Percentiles rank a stretch among this genome's conserved stretches.
Conservation (phyloP, 2,329 filamentous ascomycete genomes). For the Pseudodiploospora longispora region DNA sequence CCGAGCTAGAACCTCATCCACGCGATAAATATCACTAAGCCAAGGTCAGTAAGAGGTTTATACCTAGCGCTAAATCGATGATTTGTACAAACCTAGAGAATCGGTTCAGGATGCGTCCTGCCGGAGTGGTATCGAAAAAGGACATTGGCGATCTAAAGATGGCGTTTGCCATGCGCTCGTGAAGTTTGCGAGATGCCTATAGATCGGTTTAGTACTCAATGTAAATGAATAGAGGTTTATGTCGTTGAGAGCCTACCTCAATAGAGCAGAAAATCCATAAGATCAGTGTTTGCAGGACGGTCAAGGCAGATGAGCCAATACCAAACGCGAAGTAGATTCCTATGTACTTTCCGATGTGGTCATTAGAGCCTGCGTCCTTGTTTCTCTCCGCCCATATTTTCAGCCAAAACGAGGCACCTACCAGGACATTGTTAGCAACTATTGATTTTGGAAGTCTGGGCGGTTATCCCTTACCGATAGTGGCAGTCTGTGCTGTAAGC, state of each 20-base stretch:
- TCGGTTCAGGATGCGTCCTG: conserved; percentile 91
- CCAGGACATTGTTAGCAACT: not conserved
- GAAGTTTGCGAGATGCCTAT: conserved; percentile 85
- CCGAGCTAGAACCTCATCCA: conserved; percentile 89
- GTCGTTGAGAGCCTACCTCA: conserved; percentile 51
- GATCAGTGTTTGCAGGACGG: conserved; percentile 86
- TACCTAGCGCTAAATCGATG: not conserved
- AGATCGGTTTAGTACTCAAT: conserved; percentile 8
- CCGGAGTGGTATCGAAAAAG: conserved; percentile 96
- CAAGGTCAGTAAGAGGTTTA: conserved; percentile 15
- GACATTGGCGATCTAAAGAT: conserved; percentile 98
- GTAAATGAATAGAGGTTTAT: too few species aligned
- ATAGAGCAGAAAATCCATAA: conserved; percentile 99
- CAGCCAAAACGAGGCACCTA: conserved; percentile 77
- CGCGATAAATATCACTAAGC: conserved; percentile 62
- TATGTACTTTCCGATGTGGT: conserved; percentile 78
- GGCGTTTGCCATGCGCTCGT: conserved; percentile 93
- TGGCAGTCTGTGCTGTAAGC: conserved; percentile 70
- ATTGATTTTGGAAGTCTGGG: too few species aligned
- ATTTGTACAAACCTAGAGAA: conserved; percentile 68
- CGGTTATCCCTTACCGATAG: conserved; percentile 52
- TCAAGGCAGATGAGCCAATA: conserved; percentile 73
- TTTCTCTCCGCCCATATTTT: conserved; percentile 88
- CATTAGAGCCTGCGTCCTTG: conserved; percentile 57
- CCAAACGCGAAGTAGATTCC: conserved; percentile 95